Base-by-base conservation (phyloP, 148 eudicot genomes). In the Rhododendron mucronatum region DNA sequence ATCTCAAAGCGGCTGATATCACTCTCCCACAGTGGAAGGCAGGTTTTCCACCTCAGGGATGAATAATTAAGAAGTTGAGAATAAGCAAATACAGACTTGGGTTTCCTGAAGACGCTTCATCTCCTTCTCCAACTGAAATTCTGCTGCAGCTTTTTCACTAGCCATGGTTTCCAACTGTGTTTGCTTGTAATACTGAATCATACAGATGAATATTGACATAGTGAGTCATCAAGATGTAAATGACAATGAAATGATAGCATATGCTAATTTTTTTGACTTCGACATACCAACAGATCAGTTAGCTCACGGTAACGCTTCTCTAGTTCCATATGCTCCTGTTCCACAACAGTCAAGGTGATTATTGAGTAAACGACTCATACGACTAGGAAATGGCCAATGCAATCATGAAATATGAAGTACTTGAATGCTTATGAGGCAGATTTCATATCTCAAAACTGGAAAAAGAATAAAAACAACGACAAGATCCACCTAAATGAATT, bases 111-210 rank as follows among this genome's bases (percentile, higher is more conserved):
- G 88, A 69, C 98, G 98, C 89, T 91, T 97, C 39, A 93, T 91
- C 93, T 97, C 99, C 87, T 95, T 97, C 83, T 95, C 99, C 92
- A 97, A 87, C 90, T 97, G 99, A 93, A 97, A 95, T 86, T 93
- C 96, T 71, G 98, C 98, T 86, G 99, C 99, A 90, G 99, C 96
- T 91, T 97, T 97, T 91, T 94, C 96, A 90, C 98, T 94, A 33
- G 98, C 92, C 99, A 97, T 97, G 41, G 94, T 91, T 94, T 97
- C 99, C 81, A 97, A 88, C 85, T 97, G 99, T 82, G 98, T 97
- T 94, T 97, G 99, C 92, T 97, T 97, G 93, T 95, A 95, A 88
- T 97, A 97, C 99, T 97, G 86, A 75, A 86, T 63, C 47, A 88
- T 61, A 39, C 78, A 85, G 30, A 59, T 18, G 47, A 39, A 82